phyloP scores from a whole-genome alignment of 805 yeast genomes.

The Cyberlindnera maclurae region DNA sequence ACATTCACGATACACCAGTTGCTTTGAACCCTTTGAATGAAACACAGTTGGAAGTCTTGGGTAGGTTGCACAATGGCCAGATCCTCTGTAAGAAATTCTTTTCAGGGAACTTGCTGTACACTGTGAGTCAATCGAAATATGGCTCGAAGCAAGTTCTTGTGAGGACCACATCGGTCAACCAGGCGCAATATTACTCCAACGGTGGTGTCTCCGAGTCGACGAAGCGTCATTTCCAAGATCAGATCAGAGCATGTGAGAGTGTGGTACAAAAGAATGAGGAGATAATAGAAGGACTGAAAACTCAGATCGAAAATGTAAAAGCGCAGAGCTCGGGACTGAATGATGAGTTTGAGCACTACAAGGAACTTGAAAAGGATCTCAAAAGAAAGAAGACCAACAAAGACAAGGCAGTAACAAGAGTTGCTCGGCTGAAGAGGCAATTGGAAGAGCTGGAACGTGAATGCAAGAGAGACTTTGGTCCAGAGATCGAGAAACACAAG shows the following conservation, averaged over 20 bases:
- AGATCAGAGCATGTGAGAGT: slow-evolving; percentile 12
- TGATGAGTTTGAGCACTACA: neutral
- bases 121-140: slow-evolving; percentile 51
- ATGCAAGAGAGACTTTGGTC: slow-evolving; percentile 35
- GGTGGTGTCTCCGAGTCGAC: slow-evolving; percentile 19
- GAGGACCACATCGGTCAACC: slow-evolving; percentile 10
- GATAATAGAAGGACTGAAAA: slow-evolving; percentile 3
- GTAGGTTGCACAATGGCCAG: slow-evolving; percentile 31
- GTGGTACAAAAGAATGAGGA: slow-evolving; percentile 10
- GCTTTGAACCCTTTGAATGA: slow-evolving; percentile 38
- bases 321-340: neutral
- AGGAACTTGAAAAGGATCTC: slow-evolving; percentile 7
- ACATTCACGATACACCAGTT: slow-evolving; percentile 57
- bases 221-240: slow-evolving; percentile 5
- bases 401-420: slow-evolving; percentile 22
- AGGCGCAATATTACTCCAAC: slow-evolving; percentile 10
- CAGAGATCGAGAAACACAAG: slow-evolving; percentile 29
- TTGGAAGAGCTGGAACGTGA: slow-evolving; percentile 30
- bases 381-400: slow-evolving; percentile 10
- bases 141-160: slow-evolving; percentile 45
- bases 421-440: slow-evolving; percentile 25
- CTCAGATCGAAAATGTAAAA: neutral
- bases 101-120: slow-evolving; percentile 48
- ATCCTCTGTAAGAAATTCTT: slow-evolving; percentile 49
- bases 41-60: slow-evolving; percentile 31